Evolutionary conservation across 441 rosid species (phyloP).

Genomic region (Mallotus repandus): DNA sequence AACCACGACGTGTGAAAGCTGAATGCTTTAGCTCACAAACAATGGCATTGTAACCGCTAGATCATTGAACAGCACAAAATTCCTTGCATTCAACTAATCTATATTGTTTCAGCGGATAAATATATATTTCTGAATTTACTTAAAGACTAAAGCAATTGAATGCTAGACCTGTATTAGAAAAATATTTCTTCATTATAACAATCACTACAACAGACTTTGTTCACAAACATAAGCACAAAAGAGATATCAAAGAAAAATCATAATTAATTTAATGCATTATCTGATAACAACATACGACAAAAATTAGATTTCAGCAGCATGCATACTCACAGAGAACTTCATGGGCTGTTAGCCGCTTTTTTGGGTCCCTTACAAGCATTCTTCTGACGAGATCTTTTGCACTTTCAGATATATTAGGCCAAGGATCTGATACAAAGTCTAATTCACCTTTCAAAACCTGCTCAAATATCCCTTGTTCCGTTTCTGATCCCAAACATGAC

Average conservation of each 20-base stretch:
- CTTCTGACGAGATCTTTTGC: conserved; percentile 85
- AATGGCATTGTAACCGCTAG: background rate
- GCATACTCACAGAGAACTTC: conserved; percentile 78
- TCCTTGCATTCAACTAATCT: background rate
- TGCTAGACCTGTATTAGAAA: background rate
- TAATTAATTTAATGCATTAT: conserved; percentile 1
- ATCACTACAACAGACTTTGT: too few species aligned
- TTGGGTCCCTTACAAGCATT: conserved; percentile 88
- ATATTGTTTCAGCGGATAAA: background rate
- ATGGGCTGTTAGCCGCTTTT: conserved; percentile 77
- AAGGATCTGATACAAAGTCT: conserved; percentile 90
- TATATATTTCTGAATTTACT: background rate
- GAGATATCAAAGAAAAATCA: background rate
- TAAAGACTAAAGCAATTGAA: background rate
- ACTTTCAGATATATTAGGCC: conserved; percentile 83
- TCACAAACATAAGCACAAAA: background rate
- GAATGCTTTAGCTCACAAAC: background rate
- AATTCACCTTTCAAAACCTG: conserved; percentile 92
- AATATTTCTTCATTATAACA: background rate
- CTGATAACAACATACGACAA: background rate
- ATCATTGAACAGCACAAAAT: background rate
- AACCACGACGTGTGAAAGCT: background rate
- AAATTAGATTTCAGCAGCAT: background rate
- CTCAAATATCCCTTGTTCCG: conserved; percentile 95
- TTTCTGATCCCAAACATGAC: conserved; percentile 49